phyloP scores from a whole-genome alignment of 176 grass and related monocot species.

The Hyparrhenia diplandra region DNA sequence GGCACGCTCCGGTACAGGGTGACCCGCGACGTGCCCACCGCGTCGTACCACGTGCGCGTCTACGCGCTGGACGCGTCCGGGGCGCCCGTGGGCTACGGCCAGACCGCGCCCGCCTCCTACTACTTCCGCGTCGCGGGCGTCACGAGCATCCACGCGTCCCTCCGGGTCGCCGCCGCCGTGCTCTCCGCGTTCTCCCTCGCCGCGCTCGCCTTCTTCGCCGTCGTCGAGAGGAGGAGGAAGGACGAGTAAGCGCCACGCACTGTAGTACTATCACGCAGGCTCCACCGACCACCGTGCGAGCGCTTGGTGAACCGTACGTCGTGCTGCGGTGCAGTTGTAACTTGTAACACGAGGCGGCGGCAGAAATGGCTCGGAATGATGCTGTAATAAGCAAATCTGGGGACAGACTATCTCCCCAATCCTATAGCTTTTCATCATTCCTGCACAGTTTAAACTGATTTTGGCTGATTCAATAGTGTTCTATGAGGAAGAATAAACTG shows the following conservation, averaged over 20 bases:
- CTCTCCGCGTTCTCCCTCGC: slow-evolving; percentile 57
- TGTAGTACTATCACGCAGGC: too few relatives aligned
- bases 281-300: too few relatives aligned
- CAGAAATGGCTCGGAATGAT: background rate
- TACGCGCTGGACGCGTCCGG: slow-evolving; percentile 51
- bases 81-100: slow-evolving; percentile 41
- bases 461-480: too few relatives aligned
- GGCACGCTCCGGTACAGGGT: slow-evolving; percentile 30
- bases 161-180: slow-evolving; percentile 40
- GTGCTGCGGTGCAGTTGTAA: background rate
- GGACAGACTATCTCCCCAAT: background rate
- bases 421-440: background rate
- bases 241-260: background rate
- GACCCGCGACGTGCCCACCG: slow-evolving; percentile 38
- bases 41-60: slow-evolving; percentile 58
- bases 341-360: background rate
- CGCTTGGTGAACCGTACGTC: background rate
- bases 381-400: background rate
- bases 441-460: background rate
- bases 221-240: slow-evolving; percentile 45
- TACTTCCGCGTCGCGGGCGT: slow-evolving; percentile 44
- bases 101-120: slow-evolving; percentile 36
- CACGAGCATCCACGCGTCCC: slow-evolving; percentile 33
- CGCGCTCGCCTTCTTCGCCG: slow-evolving; percentile 45
- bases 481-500: too few relatives aligned